Conservation (phyloP, 129 eudicot genomes). For the Heracleum sosnowskyi region DNA sequence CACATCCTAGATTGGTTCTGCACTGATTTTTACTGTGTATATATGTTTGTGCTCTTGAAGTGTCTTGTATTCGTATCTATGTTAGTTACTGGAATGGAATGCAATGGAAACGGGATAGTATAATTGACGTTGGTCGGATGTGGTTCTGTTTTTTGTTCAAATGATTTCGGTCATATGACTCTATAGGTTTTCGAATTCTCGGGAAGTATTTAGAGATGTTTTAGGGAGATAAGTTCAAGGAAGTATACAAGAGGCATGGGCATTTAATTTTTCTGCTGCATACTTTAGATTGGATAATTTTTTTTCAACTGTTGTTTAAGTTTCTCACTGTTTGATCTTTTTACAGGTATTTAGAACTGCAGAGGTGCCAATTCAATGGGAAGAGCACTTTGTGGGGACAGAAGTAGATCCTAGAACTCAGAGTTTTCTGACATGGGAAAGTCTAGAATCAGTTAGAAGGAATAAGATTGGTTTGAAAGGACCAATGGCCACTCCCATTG, state of each 20-base stretch:
- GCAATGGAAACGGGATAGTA: too few relatives aligned
- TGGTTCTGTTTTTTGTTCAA: not conserved
- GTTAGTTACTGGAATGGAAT: too few relatives aligned
- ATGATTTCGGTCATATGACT: not conserved
- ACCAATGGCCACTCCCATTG: conserved; percentile 99
- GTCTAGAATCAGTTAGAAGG: conserved; percentile 80
- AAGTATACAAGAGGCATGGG: not conserved
- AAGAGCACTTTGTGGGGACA: conserved; percentile 84
- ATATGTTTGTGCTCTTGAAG: too few relatives aligned
- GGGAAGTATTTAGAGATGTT: not conserved
- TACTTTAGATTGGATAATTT: not conserved
- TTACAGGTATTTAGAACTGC: conserved; percentile 69
- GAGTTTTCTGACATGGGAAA: conserved; percentile 96
- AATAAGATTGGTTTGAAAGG: conserved; percentile 92
- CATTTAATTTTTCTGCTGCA: not conserved
- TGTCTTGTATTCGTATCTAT: too few relatives aligned
- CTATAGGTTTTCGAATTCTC: not conserved
- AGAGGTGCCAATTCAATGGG: conserved; percentile 95
- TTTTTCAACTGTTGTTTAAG: not conserved
- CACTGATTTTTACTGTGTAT: too few relatives aligned
- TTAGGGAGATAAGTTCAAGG: not conserved
- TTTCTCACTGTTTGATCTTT: conserved; percentile 2
- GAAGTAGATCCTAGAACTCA: conserved; percentile 96
- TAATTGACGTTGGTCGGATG: not conserved
- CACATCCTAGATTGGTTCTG: too few relatives aligned